Percentiles rank a stretch among this genome's conserved stretches.
Evolutionary conservation across 2,329 filamentous ascomycete species (phyloP).

Genomic region (Alternaria rosae): DNA sequence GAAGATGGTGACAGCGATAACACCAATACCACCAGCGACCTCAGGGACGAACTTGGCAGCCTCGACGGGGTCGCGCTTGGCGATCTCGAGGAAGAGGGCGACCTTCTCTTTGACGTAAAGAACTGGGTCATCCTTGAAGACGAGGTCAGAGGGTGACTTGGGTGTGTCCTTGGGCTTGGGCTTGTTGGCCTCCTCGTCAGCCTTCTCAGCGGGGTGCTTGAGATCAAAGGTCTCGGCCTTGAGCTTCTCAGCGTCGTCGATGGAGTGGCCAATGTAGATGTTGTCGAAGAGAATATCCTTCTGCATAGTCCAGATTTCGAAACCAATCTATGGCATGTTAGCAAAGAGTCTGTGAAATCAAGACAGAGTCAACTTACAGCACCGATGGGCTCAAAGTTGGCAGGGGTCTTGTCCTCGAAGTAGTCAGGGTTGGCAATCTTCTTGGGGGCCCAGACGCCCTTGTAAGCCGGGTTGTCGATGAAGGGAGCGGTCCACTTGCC

Average conservation of each 20-base stretch:
- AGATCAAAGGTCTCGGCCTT: conserved; percentile 87
- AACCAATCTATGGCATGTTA: conserved; percentile 74
- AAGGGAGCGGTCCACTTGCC: conserved; percentile 94
- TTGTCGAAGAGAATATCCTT: conserved; percentile 99
- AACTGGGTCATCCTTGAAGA: conserved; percentile 91
- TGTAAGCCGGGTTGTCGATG: conserved; percentile 98
- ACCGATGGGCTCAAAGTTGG: conserved; percentile 98
- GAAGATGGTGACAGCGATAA: conserved; percentile 72
- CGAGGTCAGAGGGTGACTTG: conserved; percentile 77
- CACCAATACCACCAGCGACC: conserved; percentile 81
- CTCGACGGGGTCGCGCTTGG: conserved; percentile 80
- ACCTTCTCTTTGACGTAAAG: conserved; percentile 90
- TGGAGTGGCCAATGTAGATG: conserved; percentile 98
- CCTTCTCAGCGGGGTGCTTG: conserved; percentile 85
- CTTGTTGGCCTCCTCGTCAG: conserved; percentile 78
- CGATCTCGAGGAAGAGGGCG: conserved; percentile 86
- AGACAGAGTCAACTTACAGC: conserved; percentile 70
- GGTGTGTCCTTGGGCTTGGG: conserved; percentile 74
- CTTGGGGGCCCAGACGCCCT: conserved; percentile 90
- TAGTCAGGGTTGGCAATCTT: conserved; percentile 97
- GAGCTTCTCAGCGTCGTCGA: conserved; percentile 89
- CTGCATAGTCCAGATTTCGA: conserved; percentile 99
- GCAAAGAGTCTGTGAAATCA: conserved; percentile 1
- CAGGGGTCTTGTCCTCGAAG: conserved; percentile 95
- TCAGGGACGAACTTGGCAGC: conserved; percentile 91